Conservation (phyloP, 2,329 filamentous ascomycete genomes). For the Xylaria digitata region DNA sequence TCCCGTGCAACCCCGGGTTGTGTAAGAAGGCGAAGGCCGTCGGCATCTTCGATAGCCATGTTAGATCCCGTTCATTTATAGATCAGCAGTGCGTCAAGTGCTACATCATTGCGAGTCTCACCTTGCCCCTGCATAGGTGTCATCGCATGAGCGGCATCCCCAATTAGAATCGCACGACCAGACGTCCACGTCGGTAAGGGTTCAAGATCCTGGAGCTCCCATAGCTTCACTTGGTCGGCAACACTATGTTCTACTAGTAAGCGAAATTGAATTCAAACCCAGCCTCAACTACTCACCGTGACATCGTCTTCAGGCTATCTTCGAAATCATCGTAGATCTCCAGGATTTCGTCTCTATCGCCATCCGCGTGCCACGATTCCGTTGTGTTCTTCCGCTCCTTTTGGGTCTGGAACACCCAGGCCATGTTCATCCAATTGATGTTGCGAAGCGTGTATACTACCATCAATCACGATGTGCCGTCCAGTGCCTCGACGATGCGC, state of each 20-base stretch:
- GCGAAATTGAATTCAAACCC: background rate
- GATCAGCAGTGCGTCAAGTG: background rate
- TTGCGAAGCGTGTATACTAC: constrained; percentile 40
- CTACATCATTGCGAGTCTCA: background rate
- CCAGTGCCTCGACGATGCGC: constrained; percentile 37
- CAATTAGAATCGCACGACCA: constrained; percentile 44
- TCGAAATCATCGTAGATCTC: constrained; percentile 41
- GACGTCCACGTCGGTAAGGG: constrained; percentile 41
- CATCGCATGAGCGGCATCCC: constrained; percentile 45
- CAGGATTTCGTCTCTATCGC: constrained; percentile 39
- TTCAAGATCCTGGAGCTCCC: constrained; percentile 45
- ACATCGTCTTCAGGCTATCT: constrained; percentile 32
- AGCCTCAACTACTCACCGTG: constrained; percentile 36
- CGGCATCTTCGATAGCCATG: constrained; percentile 43
- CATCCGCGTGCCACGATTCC: constrained; percentile 43
- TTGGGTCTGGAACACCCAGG: constrained; percentile 39
- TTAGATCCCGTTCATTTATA: constrained; percentile 29
- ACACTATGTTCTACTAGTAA: constrained; percentile 34
- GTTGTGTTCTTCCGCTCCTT: constrained; percentile 38
- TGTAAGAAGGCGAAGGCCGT: constrained; percentile 40
- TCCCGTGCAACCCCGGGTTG: constrained; percentile 39
- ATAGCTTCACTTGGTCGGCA: constrained; percentile 42
- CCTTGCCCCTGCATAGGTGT: constrained; percentile 44
- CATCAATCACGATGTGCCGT: constrained; percentile 40
- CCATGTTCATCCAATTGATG: constrained; percentile 41